Base-by-base conservation (phyloP, 2,329 filamentous ascomycete species). In the Aureobasidium lini region DNA sequence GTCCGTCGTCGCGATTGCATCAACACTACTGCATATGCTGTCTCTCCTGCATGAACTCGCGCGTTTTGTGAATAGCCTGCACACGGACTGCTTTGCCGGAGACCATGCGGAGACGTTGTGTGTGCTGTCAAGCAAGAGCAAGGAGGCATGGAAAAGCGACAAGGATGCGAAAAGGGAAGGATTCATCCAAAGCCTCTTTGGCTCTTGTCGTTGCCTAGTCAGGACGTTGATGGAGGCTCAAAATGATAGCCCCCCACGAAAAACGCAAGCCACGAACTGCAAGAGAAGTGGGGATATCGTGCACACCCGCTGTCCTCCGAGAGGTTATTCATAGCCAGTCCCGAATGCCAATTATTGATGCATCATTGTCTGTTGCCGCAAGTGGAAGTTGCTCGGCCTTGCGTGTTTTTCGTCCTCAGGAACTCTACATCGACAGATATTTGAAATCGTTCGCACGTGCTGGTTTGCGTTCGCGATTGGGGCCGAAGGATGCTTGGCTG, bases 361-460 rank as follows among this genome's bases (percentile, higher is more conserved):
- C 23, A 23, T 23, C 23, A 23, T 23, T 23, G 23, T 23, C 23
- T n/a, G n/a, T 34, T 8, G 28, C 50, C 39, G 10, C 6, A 43
- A 42, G 6, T 40, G 39, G 50, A 54, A 54, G 37, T 54, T 29
- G 37, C 28, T 54, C 39, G 10, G 50, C 39, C 36, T 43, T 9
- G 29, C 43, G 39, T 43, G 15, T 16, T 32, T 2, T n/a, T 39
- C 13, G 15, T 42, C 16, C 36, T 7, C 4, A 4, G 48, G 16
- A 16, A 39, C 23, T 23, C 2, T 10, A 10, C 10, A 23, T 43
- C 36, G 39, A n/a, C n/a, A 23, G 43, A 18, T 29, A 54, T 54
- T 54, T 54, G 50, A 23, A 54, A 43, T 54, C 28, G 28, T 43
- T 43, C 39, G n/a, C 50, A 54, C 50, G 39, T 54, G 37, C 39